Conservation (phyloP, 2,329 filamentous ascomycete genomes). For the Hypoxylon sp. region DNA sequence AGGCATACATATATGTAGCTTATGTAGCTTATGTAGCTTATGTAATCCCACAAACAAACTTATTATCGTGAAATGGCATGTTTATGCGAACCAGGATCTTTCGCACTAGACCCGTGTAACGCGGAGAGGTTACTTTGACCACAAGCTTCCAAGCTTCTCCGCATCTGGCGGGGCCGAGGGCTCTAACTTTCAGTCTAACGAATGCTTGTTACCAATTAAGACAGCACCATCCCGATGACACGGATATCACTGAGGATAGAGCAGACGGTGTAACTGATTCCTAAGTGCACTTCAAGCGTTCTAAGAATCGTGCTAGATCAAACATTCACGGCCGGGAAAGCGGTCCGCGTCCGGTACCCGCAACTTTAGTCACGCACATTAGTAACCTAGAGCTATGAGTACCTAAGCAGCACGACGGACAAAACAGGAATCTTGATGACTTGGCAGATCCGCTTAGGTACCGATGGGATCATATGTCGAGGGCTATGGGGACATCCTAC, state of each 20-base stretch:
- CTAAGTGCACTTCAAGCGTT: background rate
- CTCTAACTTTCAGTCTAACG: constrained; percentile 13
- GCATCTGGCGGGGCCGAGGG: constrained; percentile 20
- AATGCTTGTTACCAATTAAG: constrained; percentile 25
- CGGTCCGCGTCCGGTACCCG: constrained; percentile 17
- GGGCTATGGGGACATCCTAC: constrained; percentile 8
- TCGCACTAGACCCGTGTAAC: constrained; percentile 17
- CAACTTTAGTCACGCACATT: background rate
- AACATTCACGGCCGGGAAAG: constrained; percentile 6
- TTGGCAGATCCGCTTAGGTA: constrained; percentile 34
- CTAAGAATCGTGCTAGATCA: background rate
- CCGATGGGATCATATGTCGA: constrained; percentile 19
- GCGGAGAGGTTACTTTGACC: constrained; percentile 8
- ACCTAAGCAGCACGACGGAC: background rate
- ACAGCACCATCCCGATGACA: constrained; percentile 23
- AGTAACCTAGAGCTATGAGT: background rate
- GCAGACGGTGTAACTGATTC: background rate
- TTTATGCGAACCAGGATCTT: constrained; percentile 27
- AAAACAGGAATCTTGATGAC: constrained; percentile 25
- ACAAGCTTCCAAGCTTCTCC: constrained; percentile 23
- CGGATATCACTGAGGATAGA: constrained; percentile 1
- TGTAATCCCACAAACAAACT: constrained; percentile 17
- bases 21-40: background rate
- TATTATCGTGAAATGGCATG: constrained; percentile 7
- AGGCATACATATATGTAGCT: background rate